phyloP scores from a whole-genome alignment of 345 rosid genomes.

The Rhodomyrtus tomentosa region DNA sequence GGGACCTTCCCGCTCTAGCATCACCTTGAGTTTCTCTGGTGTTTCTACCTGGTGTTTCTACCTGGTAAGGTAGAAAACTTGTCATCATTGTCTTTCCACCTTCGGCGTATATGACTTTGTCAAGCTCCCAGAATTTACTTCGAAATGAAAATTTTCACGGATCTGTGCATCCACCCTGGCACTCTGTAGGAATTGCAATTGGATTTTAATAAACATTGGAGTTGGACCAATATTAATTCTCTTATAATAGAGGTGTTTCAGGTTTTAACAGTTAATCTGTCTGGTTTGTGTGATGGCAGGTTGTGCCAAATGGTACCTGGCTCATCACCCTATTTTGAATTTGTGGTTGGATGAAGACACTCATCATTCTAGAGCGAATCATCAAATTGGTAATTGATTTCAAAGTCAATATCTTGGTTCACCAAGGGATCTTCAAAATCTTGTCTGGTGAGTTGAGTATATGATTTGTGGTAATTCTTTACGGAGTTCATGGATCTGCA shows the following conservation, averaged over 20 bases:
- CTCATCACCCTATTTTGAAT: neutral
- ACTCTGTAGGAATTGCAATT: neutral
- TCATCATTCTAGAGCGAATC: neutral
- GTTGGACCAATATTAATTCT: neutral
- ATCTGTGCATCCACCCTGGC: neutral
- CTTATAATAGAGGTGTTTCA: neutral
- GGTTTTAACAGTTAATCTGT: neutral
- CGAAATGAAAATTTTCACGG: neutral
- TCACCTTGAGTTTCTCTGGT: neutral
- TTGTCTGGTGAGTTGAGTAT: neutral
- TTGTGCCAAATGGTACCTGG: neutral
- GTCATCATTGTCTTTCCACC: neutral
- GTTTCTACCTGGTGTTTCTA: neutral
- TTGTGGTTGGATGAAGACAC: neutral
- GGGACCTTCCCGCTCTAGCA: conserved; percentile 23
- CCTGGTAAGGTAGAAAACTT: conserved; percentile 12
- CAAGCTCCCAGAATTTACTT: neutral
- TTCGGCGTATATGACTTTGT: neutral
- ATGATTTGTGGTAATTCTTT: neutral
- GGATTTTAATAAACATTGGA: neutral
- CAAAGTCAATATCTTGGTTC: neutral
- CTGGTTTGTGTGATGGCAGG: neutral
- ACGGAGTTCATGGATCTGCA: neutral
- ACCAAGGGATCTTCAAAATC: neutral
- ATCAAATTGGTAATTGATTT: neutral